Conservation (phyloP, 352 stramenopile genomes). For the Pilasporangium apinafurcum region DNA sequence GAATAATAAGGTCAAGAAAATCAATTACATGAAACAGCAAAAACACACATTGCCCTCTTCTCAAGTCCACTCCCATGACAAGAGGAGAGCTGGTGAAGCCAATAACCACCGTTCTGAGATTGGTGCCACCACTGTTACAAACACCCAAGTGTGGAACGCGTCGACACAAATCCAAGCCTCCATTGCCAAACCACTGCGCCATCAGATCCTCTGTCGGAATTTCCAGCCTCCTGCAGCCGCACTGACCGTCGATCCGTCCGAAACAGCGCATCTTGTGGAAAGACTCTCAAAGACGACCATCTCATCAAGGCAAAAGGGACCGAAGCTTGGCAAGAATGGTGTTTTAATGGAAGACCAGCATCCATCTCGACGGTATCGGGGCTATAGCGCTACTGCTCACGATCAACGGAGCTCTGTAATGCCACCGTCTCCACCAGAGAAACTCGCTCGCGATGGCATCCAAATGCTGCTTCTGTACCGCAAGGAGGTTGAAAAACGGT, state of each 20-base stretch:
- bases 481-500: conserved; percentile 53
- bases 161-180: conserved; percentile 35
- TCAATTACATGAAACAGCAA: too few relatives aligned
- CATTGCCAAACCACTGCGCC: conserved; percentile 27
- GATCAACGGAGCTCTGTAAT: not conserved
- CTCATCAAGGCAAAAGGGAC: conserved; percentile 40
- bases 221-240: conserved; percentile 41
- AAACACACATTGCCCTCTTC: not conserved
- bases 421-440: conserved; percentile 11
- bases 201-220: conserved; percentile 52
- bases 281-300: conserved; percentile 48
- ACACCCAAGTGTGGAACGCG: conserved; percentile 32
- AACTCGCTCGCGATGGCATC: conserved; percentile 36
- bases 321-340: not conserved
- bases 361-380: too few relatives aligned
- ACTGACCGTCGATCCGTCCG: conserved; percentile 21
- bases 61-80: not conserved
- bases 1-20: too few relatives aligned
- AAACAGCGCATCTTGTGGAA: conserved; percentile 25
- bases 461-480: conserved; percentile 59
- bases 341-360: conserved; percentile 8
- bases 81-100: not conserved
- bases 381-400: not conserved
- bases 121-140: not conserved
- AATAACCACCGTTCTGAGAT: conserved; percentile 2